Evolutionary conservation across 2,329 filamentous ascomycete species (phyloP), one percentile per base, ranked within the genome.

Genomic region (Corynespora cassiicola): DNA sequence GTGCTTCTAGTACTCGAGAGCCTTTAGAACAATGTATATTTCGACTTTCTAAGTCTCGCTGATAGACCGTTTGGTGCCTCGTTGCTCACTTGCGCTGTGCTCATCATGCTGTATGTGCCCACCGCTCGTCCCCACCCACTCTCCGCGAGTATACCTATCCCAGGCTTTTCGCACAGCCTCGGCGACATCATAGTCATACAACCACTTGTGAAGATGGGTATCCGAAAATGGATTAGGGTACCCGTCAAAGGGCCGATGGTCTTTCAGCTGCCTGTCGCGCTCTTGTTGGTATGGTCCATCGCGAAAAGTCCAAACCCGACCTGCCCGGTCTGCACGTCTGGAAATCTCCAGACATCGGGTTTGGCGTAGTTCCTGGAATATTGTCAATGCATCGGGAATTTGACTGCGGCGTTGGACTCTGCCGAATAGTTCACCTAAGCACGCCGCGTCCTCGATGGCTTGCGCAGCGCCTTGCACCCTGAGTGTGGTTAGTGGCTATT

Each of bases 151-250:
- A 8, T 15, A 28, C 14, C 8, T 15, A 8, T 28, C 26, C 26
- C 14, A 8, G n/a, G n/a, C n/a, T n/a, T n/a, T n/a, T n/a, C n/a
- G n/a, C n/a, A n/a, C n/a, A 28, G 26, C 14, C 26, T 28, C 14
- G 7, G 14, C 26, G 26, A 28, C 26, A 14, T 28, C 26, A 14
- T 28, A 28, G 15, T 14, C 26, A 15, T 28, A 28, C 14, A 28
- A 15, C 26, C 26, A 28, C 8, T 14, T 7, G 10, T 15, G 26
- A 14, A 28, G 14, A 8, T 28, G 8, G 7, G 14, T 7, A 14
- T 28, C 26, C 8, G 26, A 28, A 14, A 28, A 28, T 15, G 26
- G 26, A 7, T 28, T 28, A 7, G 26, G 26, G 15, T 9, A 28
- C 7, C 14, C 26, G 8, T 15, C 15, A 14, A 9, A 9, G 9